Percentiles rank a stretch among this genome's conserved stretches.
Conservation (phyloP, 768 basidiomycete species). For the Clitopilus hobsonii region DNA sequence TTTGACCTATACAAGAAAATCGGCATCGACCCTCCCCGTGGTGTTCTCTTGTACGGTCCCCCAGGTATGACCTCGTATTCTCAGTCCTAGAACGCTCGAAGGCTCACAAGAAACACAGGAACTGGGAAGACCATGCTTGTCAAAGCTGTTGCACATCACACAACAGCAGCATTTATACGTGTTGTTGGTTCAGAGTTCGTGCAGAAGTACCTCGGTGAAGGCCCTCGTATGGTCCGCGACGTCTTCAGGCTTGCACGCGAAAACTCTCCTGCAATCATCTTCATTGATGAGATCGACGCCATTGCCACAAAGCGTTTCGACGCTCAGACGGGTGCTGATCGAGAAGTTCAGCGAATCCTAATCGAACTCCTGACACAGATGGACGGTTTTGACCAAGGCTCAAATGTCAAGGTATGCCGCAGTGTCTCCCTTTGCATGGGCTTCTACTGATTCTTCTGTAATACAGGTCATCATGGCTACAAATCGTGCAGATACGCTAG, state of each 20-base stretch:
- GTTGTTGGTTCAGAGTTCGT: conserved; percentile 99
- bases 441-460: conserved; percentile 2
- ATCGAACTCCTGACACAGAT: conserved; percentile 97
- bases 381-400: conserved; percentile 99
- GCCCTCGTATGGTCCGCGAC: conserved; percentile 99
- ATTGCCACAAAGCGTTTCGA: conserved; percentile 99
- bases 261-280: conserved; percentile 96
- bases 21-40: conserved; percentile 97
- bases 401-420: conserved; percentile 90
- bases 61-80: conserved; percentile 65
- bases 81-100: too few relatives aligned
- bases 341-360: conserved; percentile 97
- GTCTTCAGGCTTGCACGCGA: conserved; percentile 97
- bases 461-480: conserved; percentile 98
- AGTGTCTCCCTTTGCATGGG: neutral
- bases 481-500: conserved; percentile 96
- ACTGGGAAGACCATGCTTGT: conserved; percentile 99
- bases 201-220: conserved; percentile 98
- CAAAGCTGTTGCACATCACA: conserved; percentile 98
- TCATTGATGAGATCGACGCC: conserved; percentile 98
- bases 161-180: conserved; percentile 95
- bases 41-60: conserved; percentile 94
- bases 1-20: conserved; percentile 99
- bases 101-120: conserved; percentile 39
- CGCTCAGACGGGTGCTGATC: conserved; percentile 97